These are phyloP conservation scores for Arctostaphylos glauca DNA, from an alignment of 148 eudicot species.

Conservation along the genomic window DNA sequence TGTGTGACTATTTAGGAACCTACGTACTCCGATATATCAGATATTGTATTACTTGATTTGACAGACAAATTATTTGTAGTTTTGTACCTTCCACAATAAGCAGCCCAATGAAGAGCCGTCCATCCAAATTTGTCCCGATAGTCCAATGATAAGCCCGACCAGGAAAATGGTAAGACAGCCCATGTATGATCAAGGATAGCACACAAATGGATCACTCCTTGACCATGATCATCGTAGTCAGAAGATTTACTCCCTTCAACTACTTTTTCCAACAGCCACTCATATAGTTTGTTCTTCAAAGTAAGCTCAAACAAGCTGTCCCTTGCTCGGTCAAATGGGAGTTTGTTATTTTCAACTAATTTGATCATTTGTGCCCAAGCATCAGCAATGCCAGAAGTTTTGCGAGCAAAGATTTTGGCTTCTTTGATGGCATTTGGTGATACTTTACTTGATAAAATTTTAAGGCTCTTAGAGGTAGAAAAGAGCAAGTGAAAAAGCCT, in stretches of 20 bases:
- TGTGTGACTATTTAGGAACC: background rate
- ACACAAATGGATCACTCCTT: slow-evolving; percentile 93
- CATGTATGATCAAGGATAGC: slow-evolving; percentile 87
- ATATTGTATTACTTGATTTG: background rate
- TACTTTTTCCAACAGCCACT: slow-evolving; percentile 85
- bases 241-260: slow-evolving; percentile 50
- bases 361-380: slow-evolving; percentile 55
- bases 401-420: slow-evolving; percentile 60
- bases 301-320: slow-evolving; percentile 68
- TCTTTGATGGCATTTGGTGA: slow-evolving; percentile 50
- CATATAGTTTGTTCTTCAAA: slow-evolving; percentile 66
- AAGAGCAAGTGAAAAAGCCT: slow-evolving; percentile 87
- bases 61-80: slow-evolving; percentile 37
- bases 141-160: slow-evolving; percentile 78
- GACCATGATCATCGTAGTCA: slow-evolving; percentile 81
- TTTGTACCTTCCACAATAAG: slow-evolving; percentile 78
- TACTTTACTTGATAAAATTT: slow-evolving; percentile 46
- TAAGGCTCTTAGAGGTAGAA: slow-evolving; percentile 69
- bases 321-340: slow-evolving; percentile 61
- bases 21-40: background rate
- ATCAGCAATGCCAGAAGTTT: slow-evolving; percentile 47
- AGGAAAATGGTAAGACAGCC: slow-evolving; percentile 71
- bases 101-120: slow-evolving; percentile 99
- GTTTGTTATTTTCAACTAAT: slow-evolving; percentile 40
- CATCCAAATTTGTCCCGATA: slow-evolving; percentile 91